phyloP scores from a whole-genome alignment of 345 rosid genomes.

The Salix caprea region DNA sequence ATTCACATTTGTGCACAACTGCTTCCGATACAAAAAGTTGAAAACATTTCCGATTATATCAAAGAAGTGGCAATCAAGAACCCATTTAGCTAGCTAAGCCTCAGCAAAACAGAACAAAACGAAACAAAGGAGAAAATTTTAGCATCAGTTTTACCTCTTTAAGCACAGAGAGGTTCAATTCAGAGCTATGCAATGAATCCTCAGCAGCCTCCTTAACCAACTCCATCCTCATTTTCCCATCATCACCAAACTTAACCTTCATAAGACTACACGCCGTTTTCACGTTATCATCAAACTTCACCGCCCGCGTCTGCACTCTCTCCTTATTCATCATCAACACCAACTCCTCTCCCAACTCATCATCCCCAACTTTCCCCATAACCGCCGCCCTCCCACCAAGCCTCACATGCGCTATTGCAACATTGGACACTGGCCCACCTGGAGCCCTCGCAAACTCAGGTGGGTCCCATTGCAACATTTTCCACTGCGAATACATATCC shows the following conservation, averaged over 20 bases:
- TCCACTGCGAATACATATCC: conserved; percentile 85
- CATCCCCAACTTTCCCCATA: conserved; percentile 88
- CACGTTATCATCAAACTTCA: conserved; percentile 50
- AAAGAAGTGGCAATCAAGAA: too few species aligned
- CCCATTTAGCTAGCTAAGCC: neutral
- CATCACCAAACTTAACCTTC: conserved; percentile 54
- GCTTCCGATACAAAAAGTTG: neutral
- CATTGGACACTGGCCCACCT: conserved; percentile 81
- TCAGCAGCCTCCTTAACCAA: conserved; percentile 67
- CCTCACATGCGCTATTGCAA: conserved; percentile 79
- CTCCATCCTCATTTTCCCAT: conserved; percentile 72
- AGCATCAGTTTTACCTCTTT: conserved; percentile 58
- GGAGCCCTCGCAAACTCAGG: conserved; percentile 86
- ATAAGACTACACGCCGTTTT: conserved; percentile 64
- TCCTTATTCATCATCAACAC: conserved; percentile 82
- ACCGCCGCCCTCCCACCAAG: conserved; percentile 90
- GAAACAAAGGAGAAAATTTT: neutral
- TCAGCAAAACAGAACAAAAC: neutral
- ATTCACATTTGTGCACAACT: too few species aligned
- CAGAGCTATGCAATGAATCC: conserved; percentile 62
- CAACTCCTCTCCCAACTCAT: conserved; percentile 60
- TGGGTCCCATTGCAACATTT: conserved; percentile 92
- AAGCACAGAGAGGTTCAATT: conserved; percentile 68
- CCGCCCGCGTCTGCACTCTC: conserved; percentile 78
- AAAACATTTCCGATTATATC: neutral